These are phyloP conservation scores for Leishmania aethiopica DNA, from an alignment of 208 protist species.

Conservation along the genomic window DNA sequence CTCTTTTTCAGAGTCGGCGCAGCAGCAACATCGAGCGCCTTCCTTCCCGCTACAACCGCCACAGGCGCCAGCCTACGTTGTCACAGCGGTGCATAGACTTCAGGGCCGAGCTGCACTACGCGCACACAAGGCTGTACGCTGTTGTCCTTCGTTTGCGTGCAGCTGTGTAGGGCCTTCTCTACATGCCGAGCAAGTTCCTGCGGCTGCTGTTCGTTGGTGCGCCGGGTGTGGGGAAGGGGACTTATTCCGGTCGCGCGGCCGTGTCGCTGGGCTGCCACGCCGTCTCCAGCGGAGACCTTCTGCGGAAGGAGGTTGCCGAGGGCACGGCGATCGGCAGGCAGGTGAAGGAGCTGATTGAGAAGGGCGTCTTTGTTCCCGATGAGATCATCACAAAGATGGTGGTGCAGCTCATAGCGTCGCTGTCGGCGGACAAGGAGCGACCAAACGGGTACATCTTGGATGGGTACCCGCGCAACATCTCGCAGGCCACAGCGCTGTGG, in stretches of 20 bases:
- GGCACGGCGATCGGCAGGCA: conserved; percentile 45
- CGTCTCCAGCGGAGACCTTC: conserved; percentile 93
- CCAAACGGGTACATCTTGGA: conserved; percentile 89
- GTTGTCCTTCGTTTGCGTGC: not conserved
- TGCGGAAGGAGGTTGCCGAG: conserved; percentile 77
- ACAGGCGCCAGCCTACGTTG: not conserved
- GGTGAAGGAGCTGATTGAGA: conserved; percentile 58
- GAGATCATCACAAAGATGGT: conserved; percentile 78
- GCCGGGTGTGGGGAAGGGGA: conserved; percentile 94
- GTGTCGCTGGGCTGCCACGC: conserved; percentile 69
- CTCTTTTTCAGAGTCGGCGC: not conserved
- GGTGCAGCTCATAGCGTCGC: conserved; percentile 29
- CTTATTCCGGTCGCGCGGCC: conserved; percentile 86
- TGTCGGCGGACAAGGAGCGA: conserved; percentile 13
- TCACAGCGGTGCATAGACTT: not conserved
- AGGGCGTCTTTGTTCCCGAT: conserved; percentile 79
- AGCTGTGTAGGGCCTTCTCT: not conserved
- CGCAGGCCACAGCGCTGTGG: conserved; percentile 79
- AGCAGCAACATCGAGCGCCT: not conserved
- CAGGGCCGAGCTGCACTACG: not conserved
- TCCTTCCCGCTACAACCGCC: not conserved
- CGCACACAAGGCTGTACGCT: not conserved
- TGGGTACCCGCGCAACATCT: conserved; percentile 91
- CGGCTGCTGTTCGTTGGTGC: conserved; percentile 90
- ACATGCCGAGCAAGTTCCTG: conserved; percentile 36